These are phyloP conservation scores for Pestalotiopsis sp. DNA, from an alignment of 2,329 filamentous ascomycete species.

Conservation along the genomic window DNA sequence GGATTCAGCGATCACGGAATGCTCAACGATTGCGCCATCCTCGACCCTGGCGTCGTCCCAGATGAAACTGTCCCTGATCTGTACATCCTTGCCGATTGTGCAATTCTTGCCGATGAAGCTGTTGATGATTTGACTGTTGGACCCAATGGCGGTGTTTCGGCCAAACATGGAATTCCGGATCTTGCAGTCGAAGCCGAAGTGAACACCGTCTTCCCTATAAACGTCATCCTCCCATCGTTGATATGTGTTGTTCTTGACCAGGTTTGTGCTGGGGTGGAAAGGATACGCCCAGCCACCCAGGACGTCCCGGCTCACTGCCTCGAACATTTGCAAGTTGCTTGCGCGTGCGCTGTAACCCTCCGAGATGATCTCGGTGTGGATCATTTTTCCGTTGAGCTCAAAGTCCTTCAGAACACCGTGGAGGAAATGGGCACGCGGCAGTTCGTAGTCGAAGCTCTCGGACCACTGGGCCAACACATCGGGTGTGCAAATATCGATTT, in stretches of 20 bases:
- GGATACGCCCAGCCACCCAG: slow-evolving; percentile 86
- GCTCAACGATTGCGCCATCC: slow-evolving; percentile 71
- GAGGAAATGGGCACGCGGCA: slow-evolving; percentile 84
- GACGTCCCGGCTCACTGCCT: slow-evolving; percentile 86
- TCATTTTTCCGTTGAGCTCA: slow-evolving; percentile 95
- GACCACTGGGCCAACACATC: slow-evolving; percentile 95
- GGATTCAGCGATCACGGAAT: slow-evolving; percentile 77
- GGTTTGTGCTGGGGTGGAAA: slow-evolving; percentile 85
- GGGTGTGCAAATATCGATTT: slow-evolving; percentile 96
- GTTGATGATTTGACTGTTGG: slow-evolving; percentile 70
- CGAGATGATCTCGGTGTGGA: slow-evolving; percentile 84
- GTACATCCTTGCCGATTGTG: slow-evolving; percentile 83
- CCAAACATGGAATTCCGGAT: slow-evolving; percentile 78
- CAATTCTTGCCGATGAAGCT: slow-evolving; percentile 85
- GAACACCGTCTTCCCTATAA: slow-evolving; percentile 79
- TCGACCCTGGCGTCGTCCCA: slow-evolving; percentile 84
- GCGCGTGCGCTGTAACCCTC: slow-evolving; percentile 87
- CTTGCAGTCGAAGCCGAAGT: slow-evolving; percentile 71
- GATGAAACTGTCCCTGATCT: slow-evolving; percentile 79
- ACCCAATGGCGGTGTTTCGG: slow-evolving; percentile 73
- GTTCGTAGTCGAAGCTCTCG: slow-evolving; percentile 96
- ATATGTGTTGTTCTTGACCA: slow-evolving; percentile 78
- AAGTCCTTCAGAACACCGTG: slow-evolving; percentile 95
- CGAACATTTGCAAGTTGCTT: slow-evolving; percentile 85
- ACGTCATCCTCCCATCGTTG: slow-evolving; percentile 69